phyloP scores from a whole-genome alignment of 495 filamentous ascomycete species.

The Neurospora sp. region DNA sequence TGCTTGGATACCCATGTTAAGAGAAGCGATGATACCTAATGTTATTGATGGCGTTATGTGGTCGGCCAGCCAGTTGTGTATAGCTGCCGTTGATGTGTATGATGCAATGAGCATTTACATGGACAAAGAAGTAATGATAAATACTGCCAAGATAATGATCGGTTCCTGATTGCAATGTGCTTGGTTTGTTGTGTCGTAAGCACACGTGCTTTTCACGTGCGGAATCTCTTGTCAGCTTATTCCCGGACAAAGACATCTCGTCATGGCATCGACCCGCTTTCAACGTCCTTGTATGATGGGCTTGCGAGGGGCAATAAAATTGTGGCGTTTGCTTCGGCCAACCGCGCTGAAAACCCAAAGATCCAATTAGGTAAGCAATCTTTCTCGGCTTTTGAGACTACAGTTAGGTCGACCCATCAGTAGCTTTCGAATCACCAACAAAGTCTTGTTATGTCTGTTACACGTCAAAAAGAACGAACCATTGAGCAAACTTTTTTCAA shows the following conservation, averaged over 20 bases:
- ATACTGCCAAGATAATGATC: background rate
- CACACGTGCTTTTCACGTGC: background rate
- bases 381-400: background rate
- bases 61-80: background rate
- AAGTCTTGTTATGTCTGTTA: background rate
- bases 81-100: background rate
- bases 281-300: background rate
- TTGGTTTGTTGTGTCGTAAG: background rate
- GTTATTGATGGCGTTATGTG: background rate
- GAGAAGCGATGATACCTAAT: background rate
- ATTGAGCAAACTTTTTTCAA: background rate
- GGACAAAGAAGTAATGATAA: background rate
- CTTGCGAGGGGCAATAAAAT: background rate
- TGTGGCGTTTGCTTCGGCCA: background rate
- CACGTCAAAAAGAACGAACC: background rate
- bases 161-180: background rate
- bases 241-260: background rate
- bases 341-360: background rate
- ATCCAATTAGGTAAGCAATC: background rate
- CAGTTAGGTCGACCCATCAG: background rate
- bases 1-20: background rate
- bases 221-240: background rate
- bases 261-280: background rate
- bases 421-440: background rate
- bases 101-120: background rate